These are phyloP conservation scores for Juglanconis oblonga DNA, from an alignment of 2,329 filamentous ascomycete species.

Conservation along the genomic window DNA sequence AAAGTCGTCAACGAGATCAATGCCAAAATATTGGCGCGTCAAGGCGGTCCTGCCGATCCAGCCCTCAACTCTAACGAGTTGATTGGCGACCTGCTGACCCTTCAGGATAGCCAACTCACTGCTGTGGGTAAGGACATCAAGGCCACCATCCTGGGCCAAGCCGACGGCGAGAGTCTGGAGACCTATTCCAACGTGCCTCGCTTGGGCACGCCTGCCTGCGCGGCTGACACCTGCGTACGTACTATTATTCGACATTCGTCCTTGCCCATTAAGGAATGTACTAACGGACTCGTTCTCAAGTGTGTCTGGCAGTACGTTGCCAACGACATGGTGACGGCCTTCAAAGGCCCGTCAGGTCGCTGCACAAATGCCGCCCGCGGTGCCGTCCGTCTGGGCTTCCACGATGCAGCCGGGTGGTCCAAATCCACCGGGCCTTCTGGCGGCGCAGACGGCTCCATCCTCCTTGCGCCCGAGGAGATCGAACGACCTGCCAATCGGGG, in stretches of 20 bases:
- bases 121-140: conserved; percentile 35
- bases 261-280: background rate
- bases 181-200: background rate
- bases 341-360: conserved; percentile 34
- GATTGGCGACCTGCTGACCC: conserved; percentile 37
- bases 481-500: conserved; percentile 42
- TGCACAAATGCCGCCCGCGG: conserved; percentile 43
- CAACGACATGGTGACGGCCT: conserved; percentile 34
- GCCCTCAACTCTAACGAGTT: conserved; percentile 36
- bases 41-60: conserved; percentile 20
- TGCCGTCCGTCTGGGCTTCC: conserved; percentile 46
- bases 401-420: conserved; percentile 45
- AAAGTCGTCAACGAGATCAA: conserved; percentile 20
- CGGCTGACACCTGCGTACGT: background rate
- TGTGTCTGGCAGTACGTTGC: conserved; percentile 44
- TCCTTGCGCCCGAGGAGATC: conserved; percentile 38
- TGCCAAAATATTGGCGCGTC: conserved; percentile 19
- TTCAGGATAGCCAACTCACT: conserved; percentile 30
- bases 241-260: background rate
- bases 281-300: conserved; percentile 17
- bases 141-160: conserved; percentile 31
- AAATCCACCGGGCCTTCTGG: conserved; percentile 32
- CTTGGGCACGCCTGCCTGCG: background rate
- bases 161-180: conserved; percentile 15
- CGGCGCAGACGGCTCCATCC: conserved; percentile 45